phyloP scores from a whole-genome alignment of 1,284 basidiomycete species.

The Malassezia furfur region DNA sequence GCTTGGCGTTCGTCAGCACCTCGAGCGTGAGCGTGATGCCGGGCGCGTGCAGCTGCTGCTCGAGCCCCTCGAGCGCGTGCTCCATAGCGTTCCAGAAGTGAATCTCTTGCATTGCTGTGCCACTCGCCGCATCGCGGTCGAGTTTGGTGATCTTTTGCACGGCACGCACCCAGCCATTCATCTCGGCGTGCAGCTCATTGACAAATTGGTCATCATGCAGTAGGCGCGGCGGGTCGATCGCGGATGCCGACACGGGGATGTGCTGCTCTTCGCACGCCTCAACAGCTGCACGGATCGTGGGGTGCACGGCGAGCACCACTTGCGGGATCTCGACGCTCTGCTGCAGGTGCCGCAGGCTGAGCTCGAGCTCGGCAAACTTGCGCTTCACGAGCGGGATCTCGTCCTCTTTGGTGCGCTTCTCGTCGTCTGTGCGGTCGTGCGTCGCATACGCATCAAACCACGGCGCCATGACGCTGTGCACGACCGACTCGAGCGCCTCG shows the following conservation, averaged over 20 bases:
- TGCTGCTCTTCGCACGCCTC: conserved; percentile 50
- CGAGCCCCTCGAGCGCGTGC: conserved; percentile 82
- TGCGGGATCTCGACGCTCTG: conserved; percentile 99
- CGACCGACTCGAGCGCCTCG: conserved; percentile 88
- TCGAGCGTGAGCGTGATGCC: conserved; percentile 87
- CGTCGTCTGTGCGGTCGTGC: conserved; percentile 46
- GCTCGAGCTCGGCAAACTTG: conserved; percentile 94
- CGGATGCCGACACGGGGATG: conserved; percentile 61
- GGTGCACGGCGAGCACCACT: conserved; percentile 83
- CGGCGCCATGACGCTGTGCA: conserved; percentile 89
- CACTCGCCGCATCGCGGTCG: conserved; percentile 76
- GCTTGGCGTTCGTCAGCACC: conserved; percentile 85
- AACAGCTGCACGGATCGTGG: conserved; percentile 75
- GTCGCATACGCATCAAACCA: conserved; percentile 94
- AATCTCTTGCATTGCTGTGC: conserved; percentile 94
- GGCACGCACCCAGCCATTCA: conserved; percentile 96
- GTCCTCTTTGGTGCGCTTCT: conserved; percentile 26
- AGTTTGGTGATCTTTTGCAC: conserved; percentile 94
- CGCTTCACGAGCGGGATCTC: conserved; percentile 92
- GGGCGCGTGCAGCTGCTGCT: conserved; percentile 78
- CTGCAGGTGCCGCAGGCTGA: conserved; percentile 89
- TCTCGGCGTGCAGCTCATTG: conserved; percentile 83
- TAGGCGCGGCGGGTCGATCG: conserved; percentile 60
- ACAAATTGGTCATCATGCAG: conserved; percentile 83
- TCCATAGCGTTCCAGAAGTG: conserved; percentile 98